Base-by-base conservation (phyloP, 495 filamentous ascomycete species). In the Annulohypoxylon nitens region DNA sequence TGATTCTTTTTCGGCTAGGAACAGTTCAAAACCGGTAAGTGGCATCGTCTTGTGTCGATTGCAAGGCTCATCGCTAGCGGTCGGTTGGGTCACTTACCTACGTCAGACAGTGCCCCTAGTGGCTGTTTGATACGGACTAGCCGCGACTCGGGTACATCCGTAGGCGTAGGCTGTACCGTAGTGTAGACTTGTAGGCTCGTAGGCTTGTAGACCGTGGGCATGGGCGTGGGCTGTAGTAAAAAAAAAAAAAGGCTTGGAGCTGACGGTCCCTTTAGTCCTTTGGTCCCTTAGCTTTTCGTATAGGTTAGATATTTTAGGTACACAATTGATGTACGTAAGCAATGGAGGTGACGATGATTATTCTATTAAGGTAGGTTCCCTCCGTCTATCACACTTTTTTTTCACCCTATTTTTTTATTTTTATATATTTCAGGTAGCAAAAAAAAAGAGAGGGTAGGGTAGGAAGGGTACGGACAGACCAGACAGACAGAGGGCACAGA, bases 21-120 rank as follows among this genome's bases (percentile, higher is more conserved):
- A 75, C 72, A 75, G 68, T 60, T 75, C 72, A 75, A 75, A 75
- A 75, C 72, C 72, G 72, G 72, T 75, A 75, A 75, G 72, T 75
- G 72, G 72, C 72, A 75, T 75, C 59, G 67, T 67, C 72, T 75
- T 70, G 72, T 75, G 71, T 71, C 72, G 67, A 70, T 75, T 70
- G 58, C 72, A 75, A 75, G 72, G 72, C 72, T 75, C 72, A 64
- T 74, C 67, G 71, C 67, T 74, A 70, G 71, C 71, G 66, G 71
- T 58, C 71, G 51, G 67, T 67, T 74, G 64, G 72, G 72, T 75
- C 67, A 66, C 61, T 64, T 64, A 64, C 57, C 72, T 75, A 75
- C 72, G 72, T 75, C 72, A 75, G 72, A 75, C 72, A 75, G 72
- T 75, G 72, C 54, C 48, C 34, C 36, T 47, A n/a, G 11, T 20